Conservation (phyloP, 345 rosid species). For the Eutrema yunnanense region DNA sequence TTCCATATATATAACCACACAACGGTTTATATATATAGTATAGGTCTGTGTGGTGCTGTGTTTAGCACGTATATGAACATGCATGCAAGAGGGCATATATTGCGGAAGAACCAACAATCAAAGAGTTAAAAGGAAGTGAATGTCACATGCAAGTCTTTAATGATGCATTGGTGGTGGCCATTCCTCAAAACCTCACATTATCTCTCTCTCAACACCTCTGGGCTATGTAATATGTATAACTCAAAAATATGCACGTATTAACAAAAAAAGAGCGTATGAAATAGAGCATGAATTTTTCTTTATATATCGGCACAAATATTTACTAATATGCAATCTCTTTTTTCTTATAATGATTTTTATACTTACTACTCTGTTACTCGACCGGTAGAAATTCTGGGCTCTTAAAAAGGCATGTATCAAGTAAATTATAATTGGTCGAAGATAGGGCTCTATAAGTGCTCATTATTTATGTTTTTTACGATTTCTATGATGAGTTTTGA, state of each 20-base stretch:
- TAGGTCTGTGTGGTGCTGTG: neutral
- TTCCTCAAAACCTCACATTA: neutral
- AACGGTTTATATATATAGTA: neutral
- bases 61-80: neutral
- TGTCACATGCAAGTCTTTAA: neutral
- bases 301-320: no score
- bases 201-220: neutral
- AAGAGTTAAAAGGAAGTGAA: neutral
- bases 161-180: neutral
- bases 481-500: neutral
- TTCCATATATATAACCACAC: neutral
- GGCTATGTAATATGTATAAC: neutral
- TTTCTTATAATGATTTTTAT: no score
- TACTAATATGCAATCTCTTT: no score
- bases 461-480: neutral
- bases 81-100: neutral
- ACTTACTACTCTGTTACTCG: no score
- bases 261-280: neutral
- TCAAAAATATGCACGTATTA: neutral
- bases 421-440: neutral
- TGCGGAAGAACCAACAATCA: neutral
- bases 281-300: neutral
- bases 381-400: no score
- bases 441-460: neutral
- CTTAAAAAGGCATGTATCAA: neutral